Evolutionary conservation across 1,284 basidiomycete genomes (phyloP), one percentile per base, ranked within the genome.

Genomic region (Pseudozyma tsukubaensis): DNA sequence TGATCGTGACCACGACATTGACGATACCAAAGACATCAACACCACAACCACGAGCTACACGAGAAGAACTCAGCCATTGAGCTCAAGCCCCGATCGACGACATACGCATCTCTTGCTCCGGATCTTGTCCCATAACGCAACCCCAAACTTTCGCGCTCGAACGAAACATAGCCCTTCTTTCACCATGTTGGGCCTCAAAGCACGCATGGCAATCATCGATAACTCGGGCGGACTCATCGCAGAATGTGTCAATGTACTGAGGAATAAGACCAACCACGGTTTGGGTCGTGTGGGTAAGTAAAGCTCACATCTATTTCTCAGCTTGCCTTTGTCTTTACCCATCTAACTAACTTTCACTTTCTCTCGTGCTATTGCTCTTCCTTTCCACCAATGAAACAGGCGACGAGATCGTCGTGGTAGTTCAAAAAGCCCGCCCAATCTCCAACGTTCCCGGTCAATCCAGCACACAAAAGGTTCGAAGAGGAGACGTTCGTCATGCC

Each of bases 161-260:
- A 53, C 50, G 19, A 43, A 10, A 5, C 11, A 24, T 21, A 7
- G 10, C 19, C 18, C 7, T 24, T 36, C 37, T 24, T 29, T 39
- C 51, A 72, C 24, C 39, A 84, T 84, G 83, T 70, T 84, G 69
- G 82, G 83, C 14, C 80, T 84, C 66, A 84, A 84, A 70, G 76
- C 83, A 49, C 82, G 78, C 50, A 83, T 84, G 82, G 62, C 79
- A 92, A 91, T 95, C 79, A 97, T 98, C 85, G 96, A 98, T 89
- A 99, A 99, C 87, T 96, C 96, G n/a, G 96, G 96, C 60, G 96
- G 93, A 2, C 88, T 98, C 71, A 87, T 97, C 64, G 92, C 96
- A 43, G 96, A 98, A 87, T 97, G 95, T 82, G 94, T 99, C 85
- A 97, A 99, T 85, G 91, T 99, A 21, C 88, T 98, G 66, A 97